Evolutionary conservation across 352 stramenopile species (phyloP), one percentile per base, ranked within the genome.

Genomic region (Pythium graminicola): DNA sequence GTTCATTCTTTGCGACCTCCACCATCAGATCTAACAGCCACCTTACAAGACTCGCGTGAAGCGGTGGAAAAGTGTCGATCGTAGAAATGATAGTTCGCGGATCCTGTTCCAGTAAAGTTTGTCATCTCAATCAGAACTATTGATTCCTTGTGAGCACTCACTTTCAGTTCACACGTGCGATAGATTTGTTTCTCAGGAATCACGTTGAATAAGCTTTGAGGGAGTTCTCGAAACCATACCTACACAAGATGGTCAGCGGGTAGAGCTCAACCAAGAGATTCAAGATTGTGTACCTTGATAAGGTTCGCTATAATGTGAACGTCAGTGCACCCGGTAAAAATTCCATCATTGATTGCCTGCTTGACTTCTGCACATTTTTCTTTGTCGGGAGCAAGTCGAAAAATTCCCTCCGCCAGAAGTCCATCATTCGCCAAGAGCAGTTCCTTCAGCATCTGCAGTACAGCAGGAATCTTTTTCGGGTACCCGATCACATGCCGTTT

Each of bases 191-290:
- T 70, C n/a, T 89, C 70, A 0, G 73, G 69, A 24, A 93, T 60
- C 22, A 58, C 67, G 50, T 86, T 86, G 50, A 91, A 82, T 8
- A 94, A 19, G 29, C 76, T 83, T 22, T 71, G 62, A 13, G 80
- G 75, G 0, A 94, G 67, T n/a, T 94, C 81, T 17, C 83, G 72
- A 50, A 93, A 93, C 69, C 76, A 94, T 22, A 84, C 70, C 76
- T 87, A 6, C 1, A 29, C 0, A 53, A 23, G 2, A 14, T 36
- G 14, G 50, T 47, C 13, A 60, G 14, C 31, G 31, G 20, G 27
- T 26, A 52, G 26, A 57, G 10, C 16, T 31, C 19, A 50, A 5
- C 8, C 6, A 54, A 26, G 14, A 26, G 19, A 22, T 43, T 10
- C 16, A 26, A 24, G 20, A 13, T 17, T 13, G 29, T 43, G 17